Evolutionary conservation across 805 yeast species (phyloP), one percentile per base, ranked within the genome.

Genomic region (Yamadazyma ubonensis): DNA sequence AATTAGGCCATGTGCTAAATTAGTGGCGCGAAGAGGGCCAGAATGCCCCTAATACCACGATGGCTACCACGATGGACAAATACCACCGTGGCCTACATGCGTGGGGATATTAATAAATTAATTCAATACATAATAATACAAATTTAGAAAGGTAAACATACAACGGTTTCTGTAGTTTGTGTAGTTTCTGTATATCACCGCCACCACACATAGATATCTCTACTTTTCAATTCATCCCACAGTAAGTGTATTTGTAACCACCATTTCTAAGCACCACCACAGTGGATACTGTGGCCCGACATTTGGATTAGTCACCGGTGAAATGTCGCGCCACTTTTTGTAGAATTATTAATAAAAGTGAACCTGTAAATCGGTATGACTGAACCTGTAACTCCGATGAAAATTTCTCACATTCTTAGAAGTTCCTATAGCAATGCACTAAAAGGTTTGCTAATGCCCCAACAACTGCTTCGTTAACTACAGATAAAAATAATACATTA

Each of bases 351-450:
- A 23, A 10, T 12, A 10, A 23, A 12, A 22, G 15, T 14, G 15
- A 33, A 35, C 31, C 23, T 35, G 38, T n/a, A 35, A 35, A 17
- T 12, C 29, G 15, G 27, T 20, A 21, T 11, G 23, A n/a, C 26
- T 10, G 38, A 35, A 35, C 38, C 26, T 35, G 38, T 35, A 35
- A 35, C 23, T 16, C 38, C 38, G 38, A 26, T 6, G 7, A 25
- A 25, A 33, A 32, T 20, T 21, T 19, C 12, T 18, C 25, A 35
- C 25, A 17, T 26, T 35, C 38, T 27, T 26, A 31, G 26, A 35
- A 19, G 17, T 35, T 35, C 38, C 11, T 20, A 23, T 11, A 33
- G 29, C 37, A 25, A 33, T 15, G 27, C 35, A 32, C 21, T 5
- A n/a, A 20, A 7, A 20, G 27, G 35, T 20, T 32, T 32, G 33